Percentiles rank a stretch among this genome's conserved stretches.
phyloP scores from a whole-genome alignment of 805 yeast genomes.

The Brettanomyces sp. region DNA sequence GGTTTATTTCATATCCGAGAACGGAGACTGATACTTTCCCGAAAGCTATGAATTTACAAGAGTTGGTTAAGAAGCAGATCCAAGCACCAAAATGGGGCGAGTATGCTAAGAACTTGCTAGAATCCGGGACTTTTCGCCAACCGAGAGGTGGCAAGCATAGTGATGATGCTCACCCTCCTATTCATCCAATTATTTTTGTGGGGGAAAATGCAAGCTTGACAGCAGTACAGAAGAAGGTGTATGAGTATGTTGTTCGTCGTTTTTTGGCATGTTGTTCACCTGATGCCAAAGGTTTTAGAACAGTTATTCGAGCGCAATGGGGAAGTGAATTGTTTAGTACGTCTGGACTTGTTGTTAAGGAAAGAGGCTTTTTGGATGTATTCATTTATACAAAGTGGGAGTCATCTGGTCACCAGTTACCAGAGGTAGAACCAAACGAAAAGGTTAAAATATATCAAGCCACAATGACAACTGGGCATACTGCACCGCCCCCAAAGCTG shows the following conservation, averaged over 20 bases:
- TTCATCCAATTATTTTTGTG: conserved; percentile 63
- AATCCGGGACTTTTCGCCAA: conserved; percentile 33
- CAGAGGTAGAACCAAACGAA: conserved; percentile 52
- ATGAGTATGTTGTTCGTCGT: conserved; percentile 77
- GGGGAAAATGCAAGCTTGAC: conserved; percentile 19
- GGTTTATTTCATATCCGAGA: conserved; percentile 90
- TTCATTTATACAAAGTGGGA: conserved; percentile 78
- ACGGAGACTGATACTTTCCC: conserved; percentile 94
- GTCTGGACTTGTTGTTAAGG: conserved; percentile 65
- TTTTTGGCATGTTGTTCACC: conserved; percentile 87
- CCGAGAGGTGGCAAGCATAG: conserved; percentile 81
- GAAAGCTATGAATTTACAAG: conserved; percentile 56
- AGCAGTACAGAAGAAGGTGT: conserved; percentile 56
- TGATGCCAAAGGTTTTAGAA: conserved; percentile 74
- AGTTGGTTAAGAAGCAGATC: conserved; percentile 52
- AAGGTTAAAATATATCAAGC: conserved; percentile 44
- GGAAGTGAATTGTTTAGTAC: conserved; percentile 65
- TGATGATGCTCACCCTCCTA: conserved; percentile 98
- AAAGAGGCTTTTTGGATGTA: conserved; percentile 70
- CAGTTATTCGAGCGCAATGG: conserved; percentile 63
- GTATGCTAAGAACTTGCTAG: conserved; percentile 44
- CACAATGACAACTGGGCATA: conserved; percentile 61
- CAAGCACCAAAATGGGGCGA: conserved; percentile 57
- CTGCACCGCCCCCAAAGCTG: conserved; percentile 72
- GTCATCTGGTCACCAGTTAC: conserved; percentile 46